These are phyloP conservation scores for Linnemannia elongata DNA, from an alignment of 192 early-diverging fungal species.

Conservation along the genomic window DNA sequence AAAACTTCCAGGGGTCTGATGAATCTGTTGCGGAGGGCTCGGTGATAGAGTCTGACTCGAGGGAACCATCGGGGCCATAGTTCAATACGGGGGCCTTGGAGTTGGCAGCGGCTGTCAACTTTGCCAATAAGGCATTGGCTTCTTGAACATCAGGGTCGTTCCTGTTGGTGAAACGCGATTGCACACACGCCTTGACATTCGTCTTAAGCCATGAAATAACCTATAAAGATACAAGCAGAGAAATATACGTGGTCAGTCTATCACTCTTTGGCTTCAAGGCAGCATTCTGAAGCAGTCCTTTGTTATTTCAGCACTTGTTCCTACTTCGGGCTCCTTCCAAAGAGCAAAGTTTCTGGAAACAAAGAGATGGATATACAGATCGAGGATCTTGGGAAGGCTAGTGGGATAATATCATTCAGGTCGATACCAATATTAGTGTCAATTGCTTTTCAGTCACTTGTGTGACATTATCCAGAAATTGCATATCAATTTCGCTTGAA, in stretches of 20 bases:
- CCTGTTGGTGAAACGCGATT: constrained; percentile 26
- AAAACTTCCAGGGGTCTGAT: constrained; percentile 6
- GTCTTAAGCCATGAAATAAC: constrained; percentile 57
- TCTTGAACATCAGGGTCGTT: constrained; percentile 40
- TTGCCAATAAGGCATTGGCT: constrained; percentile 10
- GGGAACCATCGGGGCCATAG: constrained; percentile 53
- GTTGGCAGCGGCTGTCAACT: constrained; percentile 8
- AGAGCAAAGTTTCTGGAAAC: constrained; percentile 80
- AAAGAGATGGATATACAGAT: constrained; percentile 78
- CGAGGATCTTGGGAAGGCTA: constrained; percentile 62
- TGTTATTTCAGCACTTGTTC: not conserved
- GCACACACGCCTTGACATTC: constrained; percentile 34
- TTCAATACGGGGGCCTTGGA: constrained; percentile 11
- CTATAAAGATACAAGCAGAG: constrained; percentile 3
- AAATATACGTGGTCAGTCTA: not conserved
- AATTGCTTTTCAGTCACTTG: not conserved
- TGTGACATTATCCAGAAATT: not conserved
- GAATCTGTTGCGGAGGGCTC: not conserved
- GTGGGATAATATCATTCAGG: not conserved
- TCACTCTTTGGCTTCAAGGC: not conserved
- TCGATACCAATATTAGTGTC: constrained; percentile 5
- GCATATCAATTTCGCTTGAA: not conserved
- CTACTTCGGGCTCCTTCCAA: constrained; percentile 87
- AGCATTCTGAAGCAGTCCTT: not conserved
- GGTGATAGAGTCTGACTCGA: constrained; percentile 14